Evolutionary conservation across 441 rosid genomes (phyloP).

Genomic region (Erodium moschatum): DNA sequence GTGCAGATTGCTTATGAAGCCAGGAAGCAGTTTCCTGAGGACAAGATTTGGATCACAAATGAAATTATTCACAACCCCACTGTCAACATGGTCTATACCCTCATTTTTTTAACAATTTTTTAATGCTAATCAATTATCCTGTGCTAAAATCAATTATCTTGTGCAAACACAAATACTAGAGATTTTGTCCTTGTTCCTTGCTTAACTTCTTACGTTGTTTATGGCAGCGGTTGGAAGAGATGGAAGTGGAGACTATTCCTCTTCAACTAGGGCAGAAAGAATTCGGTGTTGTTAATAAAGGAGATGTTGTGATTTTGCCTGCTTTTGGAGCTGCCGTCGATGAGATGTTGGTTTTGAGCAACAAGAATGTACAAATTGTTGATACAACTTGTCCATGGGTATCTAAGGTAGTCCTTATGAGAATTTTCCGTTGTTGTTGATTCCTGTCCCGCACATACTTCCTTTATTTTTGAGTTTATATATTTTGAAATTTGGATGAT

Average conservation of each 20-base stretch:
- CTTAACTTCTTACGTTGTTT: not conserved
- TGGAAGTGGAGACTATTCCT: slow-evolving; percentile 62
- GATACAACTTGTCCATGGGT: slow-evolving; percentile 98
- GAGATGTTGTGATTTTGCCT: slow-evolving; percentile 86
- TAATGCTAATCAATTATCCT: not conserved
- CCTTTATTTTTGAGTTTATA: not conserved
- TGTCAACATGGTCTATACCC: slow-evolving; percentile 50
- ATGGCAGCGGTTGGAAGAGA: slow-evolving; percentile 82
- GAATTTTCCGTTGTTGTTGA: not conserved
- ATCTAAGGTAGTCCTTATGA: slow-evolving; percentile 44
- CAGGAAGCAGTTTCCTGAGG: slow-evolving; percentile 64
- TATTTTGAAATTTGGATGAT: not conserved
- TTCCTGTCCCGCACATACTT: not conserved
- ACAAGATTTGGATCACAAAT: slow-evolving; percentile 84
- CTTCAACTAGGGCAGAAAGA: slow-evolving; percentile 63
- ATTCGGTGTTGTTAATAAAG: slow-evolving; percentile 62
- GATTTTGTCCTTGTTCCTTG: not conserved
- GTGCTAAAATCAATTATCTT: not conserved
- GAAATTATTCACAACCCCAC: slow-evolving; percentile 91
- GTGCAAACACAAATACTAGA: not conserved
- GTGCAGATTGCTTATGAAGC: slow-evolving; percentile 98
- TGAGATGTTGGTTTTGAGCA: slow-evolving; percentile 63
- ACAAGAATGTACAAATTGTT: slow-evolving; percentile 66
- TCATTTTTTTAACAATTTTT: not conserved
- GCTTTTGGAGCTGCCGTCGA: slow-evolving; percentile 94